Conservation (phyloP, 805 yeast genomes). For the Wickerhamomyces canadensis region DNA sequence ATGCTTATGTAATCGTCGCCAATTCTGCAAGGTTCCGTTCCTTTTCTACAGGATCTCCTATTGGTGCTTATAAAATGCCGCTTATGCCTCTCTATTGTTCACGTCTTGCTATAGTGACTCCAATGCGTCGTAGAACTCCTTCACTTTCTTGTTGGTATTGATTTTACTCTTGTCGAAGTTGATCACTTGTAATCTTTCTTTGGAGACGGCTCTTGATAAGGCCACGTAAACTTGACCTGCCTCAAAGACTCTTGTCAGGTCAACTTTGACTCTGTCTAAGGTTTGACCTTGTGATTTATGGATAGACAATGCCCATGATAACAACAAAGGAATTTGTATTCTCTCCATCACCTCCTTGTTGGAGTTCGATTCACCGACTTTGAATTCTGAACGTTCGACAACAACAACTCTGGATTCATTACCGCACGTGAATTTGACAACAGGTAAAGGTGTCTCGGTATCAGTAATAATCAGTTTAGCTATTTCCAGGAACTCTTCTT, state of each 20-base stretch:
- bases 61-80: too few relatives aligned
- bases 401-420: conserved; percentile 25
- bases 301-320: conserved; percentile 81
- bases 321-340: conserved; percentile 59
- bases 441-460: conserved; percentile 23
- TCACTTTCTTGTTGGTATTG: conserved; percentile 54
- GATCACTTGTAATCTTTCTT: conserved; percentile 56
- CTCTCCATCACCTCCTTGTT: conserved; percentile 31
- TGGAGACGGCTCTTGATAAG: conserved; percentile 67
- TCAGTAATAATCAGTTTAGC: conserved; percentile 17
- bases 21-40: too few relatives aligned
- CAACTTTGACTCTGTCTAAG: conserved; percentile 62
- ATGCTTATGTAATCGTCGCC: too few relatives aligned
- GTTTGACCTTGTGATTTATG: conserved; percentile 89
- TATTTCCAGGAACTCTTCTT: conserved; percentile 12
- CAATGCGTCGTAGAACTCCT: conserved; percentile 50
- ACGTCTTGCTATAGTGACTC: conserved; percentile 17
- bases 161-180: conserved; percentile 59
- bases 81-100: too few relatives aligned
- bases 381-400: conserved; percentile 34
- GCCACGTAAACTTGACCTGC: conserved; percentile 86
- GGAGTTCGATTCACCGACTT: conserved; percentile 27
- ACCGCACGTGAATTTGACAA: conserved; percentile 28
- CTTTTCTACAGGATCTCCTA: too few relatives aligned
- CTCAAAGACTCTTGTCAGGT: conserved; percentile 61